phyloP scores from a whole-genome alignment of 2,329 filamentous ascomycete genomes.

The Fusarium sp. region DNA sequence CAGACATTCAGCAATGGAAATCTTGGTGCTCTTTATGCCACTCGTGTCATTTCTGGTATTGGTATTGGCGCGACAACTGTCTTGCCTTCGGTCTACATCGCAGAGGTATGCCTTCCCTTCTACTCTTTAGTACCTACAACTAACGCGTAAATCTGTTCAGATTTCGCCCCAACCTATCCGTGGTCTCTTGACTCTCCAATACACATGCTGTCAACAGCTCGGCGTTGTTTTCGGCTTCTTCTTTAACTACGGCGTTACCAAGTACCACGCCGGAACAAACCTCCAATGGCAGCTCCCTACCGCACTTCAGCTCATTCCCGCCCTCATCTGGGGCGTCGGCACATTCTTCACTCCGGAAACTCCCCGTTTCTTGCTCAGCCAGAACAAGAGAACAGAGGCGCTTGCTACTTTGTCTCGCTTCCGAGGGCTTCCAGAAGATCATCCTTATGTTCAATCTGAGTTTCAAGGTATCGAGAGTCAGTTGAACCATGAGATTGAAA shows the following conservation, averaged over 20 bases:
- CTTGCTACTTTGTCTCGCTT: slow-evolving; percentile 34
- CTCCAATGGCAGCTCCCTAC: slow-evolving; percentile 45
- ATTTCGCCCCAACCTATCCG: slow-evolving; percentile 44
- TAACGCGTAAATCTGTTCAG: neutral
- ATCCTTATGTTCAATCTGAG: slow-evolving; percentile 42
- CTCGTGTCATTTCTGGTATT: slow-evolving; percentile 41
- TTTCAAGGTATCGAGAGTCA: slow-evolving; percentile 45
- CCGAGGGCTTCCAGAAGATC: slow-evolving; percentile 40
- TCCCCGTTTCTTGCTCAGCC: slow-evolving; percentile 38
- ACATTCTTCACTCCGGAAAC: slow-evolving; percentile 43
- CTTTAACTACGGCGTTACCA: slow-evolving; percentile 49
- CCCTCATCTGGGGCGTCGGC: slow-evolving; percentile 40
- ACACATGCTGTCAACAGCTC: slow-evolving; percentile 48
- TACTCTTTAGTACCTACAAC: rapidly evolving
- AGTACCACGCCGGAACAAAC: slow-evolving; percentile 36
- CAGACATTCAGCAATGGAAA: slow-evolving; percentile 45
- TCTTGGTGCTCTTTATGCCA: slow-evolving; percentile 38
- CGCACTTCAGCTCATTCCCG: slow-evolving; percentile 39
- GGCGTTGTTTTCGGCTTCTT: slow-evolving; percentile 49
- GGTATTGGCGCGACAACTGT: slow-evolving; percentile 43
- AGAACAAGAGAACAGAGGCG: slow-evolving; percentile 32
- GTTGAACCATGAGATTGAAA: slow-evolving; percentile 48
- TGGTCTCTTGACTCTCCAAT: slow-evolving; percentile 46
- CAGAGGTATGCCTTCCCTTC: slow-evolving; percentile 22
- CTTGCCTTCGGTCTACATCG: slow-evolving; percentile 43